Conservation (phyloP, 768 basidiomycete genomes). For the Pulveroboletus ravenelii region DNA sequence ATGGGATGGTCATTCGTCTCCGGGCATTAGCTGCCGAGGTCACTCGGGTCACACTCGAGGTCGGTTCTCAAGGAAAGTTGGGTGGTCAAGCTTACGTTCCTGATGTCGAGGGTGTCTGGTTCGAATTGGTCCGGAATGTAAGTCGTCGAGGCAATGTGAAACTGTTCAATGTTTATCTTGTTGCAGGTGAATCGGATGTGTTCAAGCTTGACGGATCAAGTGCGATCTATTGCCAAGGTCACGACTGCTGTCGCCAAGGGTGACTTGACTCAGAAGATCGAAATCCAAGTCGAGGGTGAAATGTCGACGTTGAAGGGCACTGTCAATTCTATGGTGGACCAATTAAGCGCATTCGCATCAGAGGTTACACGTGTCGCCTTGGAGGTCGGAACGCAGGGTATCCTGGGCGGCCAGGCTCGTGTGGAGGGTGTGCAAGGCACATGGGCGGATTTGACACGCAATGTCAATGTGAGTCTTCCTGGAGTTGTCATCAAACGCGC, state of each 20-base stretch:
- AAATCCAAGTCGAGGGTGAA: constrained; percentile 84
- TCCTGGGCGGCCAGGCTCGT: constrained; percentile 84
- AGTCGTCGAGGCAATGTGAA: constrained; percentile 14
- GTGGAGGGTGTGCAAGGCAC: constrained; percentile 92
- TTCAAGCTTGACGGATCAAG: constrained; percentile 72
- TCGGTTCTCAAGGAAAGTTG: constrained; percentile 84
- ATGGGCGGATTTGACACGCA: constrained; percentile 85
- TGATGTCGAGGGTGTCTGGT: constrained; percentile 91
- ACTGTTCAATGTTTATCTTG: constrained; percentile 7
- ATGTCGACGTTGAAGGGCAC: constrained; percentile 81
- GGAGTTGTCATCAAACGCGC: not conserved
- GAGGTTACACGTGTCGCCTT: constrained; percentile 81
- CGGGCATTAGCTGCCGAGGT: constrained; percentile 77
- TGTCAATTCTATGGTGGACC: constrained; percentile 94
- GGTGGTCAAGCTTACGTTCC: constrained; percentile 86
- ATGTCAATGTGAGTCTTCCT: constrained; percentile 67
- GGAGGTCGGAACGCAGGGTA: constrained; percentile 89
- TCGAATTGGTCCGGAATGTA: constrained; percentile 73
- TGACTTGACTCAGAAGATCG: constrained; percentile 89
- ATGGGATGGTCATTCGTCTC: constrained; percentile 46
- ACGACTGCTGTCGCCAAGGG: constrained; percentile 89
- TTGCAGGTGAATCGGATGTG: constrained; percentile 74
- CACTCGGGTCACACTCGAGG: constrained; percentile 78
- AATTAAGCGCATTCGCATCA: constrained; percentile 78
- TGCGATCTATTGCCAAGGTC: constrained; percentile 78